Conservation (phyloP, 768 basidiomycete genomes). For the Podaxis pistillaris region DNA sequence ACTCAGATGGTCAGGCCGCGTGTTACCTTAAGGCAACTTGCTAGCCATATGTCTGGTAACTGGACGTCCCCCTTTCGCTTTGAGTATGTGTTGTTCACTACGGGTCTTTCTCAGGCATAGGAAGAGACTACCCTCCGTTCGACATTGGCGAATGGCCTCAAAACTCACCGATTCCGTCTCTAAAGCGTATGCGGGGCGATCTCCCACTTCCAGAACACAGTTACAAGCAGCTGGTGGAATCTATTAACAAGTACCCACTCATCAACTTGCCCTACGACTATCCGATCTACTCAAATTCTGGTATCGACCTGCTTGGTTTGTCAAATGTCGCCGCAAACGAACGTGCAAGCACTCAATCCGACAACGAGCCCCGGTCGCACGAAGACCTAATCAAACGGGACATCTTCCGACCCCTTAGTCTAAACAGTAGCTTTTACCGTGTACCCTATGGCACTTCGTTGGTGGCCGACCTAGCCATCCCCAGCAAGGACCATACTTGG, state of each 20-base stretch:
- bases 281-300: constrained; percentile 75
- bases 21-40: constrained; percentile 39
- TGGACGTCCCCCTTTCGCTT: constrained; percentile 13
- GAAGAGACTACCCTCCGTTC: constrained; percentile 33
- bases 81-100: background rate
- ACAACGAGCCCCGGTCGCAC: constrained; percentile 31
- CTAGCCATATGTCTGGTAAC: constrained; percentile 38
- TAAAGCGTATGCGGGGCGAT: constrained; percentile 21
- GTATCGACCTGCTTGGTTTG: constrained; percentile 73
- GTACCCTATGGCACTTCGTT: constrained; percentile 32
- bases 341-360: constrained; percentile 27
- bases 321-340: constrained; percentile 56
- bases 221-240: constrained; percentile 30
- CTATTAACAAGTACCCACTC: constrained; percentile 36
- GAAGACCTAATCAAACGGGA: constrained; percentile 45
- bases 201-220: constrained; percentile 25
- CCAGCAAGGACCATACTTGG: constrained; percentile 31
- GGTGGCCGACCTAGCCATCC: constrained; percentile 36
- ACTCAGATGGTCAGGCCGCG: constrained; percentile 18
- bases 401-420: constrained; percentile 45
- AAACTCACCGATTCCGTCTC: constrained; percentile 17
- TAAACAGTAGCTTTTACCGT: constrained; percentile 44
- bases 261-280: constrained; percentile 42
- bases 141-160: constrained; percentile 41
- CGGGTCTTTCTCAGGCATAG: constrained; percentile 25